These are phyloP conservation scores for Talaromyces sp. DNA, from an alignment of 2,329 filamentous ascomycete genomes.

Conservation along the genomic window DNA sequence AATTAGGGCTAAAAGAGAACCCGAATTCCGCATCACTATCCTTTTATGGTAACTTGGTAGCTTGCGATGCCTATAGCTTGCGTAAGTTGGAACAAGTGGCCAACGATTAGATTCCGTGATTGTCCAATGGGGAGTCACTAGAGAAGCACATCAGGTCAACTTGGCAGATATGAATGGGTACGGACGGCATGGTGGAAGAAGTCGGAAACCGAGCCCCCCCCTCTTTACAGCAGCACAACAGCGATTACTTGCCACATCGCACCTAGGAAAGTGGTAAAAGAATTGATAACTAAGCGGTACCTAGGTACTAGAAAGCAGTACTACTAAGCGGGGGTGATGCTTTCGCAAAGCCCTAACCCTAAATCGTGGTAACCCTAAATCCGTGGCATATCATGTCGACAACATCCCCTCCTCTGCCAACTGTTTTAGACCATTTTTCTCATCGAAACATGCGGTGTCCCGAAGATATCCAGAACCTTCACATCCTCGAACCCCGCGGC, in stretches of 20 bases:
- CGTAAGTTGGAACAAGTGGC: neutral
- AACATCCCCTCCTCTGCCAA: neutral
- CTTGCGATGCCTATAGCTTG: neutral
- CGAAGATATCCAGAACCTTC: neutral
- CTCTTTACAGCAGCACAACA: neutral
- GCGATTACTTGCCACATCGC: neutral
- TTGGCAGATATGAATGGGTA: neutral
- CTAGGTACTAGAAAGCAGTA: neutral
- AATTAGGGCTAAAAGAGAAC: neutral
- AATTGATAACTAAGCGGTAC: neutral
- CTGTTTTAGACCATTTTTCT: neutral
- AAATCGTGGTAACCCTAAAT: neutral
- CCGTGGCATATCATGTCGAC: neutral
- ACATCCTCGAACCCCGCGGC: constrained; percentile 11
- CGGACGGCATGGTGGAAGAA: neutral
- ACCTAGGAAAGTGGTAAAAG: neutral
- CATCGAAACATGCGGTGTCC: constrained; percentile 11
- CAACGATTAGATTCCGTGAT: neutral
- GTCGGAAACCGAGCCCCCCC: neutral
- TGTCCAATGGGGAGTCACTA: neutral
- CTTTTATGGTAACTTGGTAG: neutral
- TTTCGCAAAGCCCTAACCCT: neutral
- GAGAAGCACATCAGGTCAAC: neutral
- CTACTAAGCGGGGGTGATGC: neutral
- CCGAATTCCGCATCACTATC: neutral